Evolutionary conservation across 2,329 filamentous ascomycete genomes (phyloP).

Genomic region (Exophiala oligosperma): DNA sequence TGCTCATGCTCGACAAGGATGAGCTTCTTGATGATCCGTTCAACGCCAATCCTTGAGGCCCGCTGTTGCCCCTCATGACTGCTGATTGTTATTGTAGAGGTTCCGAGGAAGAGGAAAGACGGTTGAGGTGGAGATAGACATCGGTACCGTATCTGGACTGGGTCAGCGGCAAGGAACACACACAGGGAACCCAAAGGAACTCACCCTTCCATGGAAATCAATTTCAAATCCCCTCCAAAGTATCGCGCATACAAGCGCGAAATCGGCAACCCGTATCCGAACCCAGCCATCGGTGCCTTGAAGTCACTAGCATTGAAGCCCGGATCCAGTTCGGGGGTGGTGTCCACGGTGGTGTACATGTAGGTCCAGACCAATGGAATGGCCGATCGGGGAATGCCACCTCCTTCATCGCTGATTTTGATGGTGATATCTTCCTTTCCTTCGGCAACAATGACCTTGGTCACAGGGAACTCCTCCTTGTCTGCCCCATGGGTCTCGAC

Average conservation of each 20-base stretch:
- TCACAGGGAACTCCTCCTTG: conserved; percentile 93
- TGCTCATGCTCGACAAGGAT: conserved; percentile 15
- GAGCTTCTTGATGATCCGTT: conserved; percentile 4
- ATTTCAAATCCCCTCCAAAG: conserved; percentile 93
- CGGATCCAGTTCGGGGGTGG: conserved; percentile 90
- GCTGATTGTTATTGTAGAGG: conserved; percentile 90
- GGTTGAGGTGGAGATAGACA: conserved; percentile 96
- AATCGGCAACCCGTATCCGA: conserved; percentile 96
- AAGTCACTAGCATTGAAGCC: conserved; percentile 99
- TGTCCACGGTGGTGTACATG: conserved; percentile 99
- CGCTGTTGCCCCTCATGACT: conserved; percentile 55
- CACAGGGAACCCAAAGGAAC: conserved; percentile 32
- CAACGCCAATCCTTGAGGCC: conserved; percentile 57
- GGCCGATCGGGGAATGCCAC: conserved; percentile 86
- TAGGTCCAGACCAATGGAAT: conserved; percentile 99
- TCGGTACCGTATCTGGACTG: conserved; percentile 84
- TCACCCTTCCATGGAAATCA: conserved; percentile 99
- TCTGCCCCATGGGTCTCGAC: conserved; percentile 94
- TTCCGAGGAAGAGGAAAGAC: conserved; percentile 91
- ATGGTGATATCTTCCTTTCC: conserved; percentile 99
- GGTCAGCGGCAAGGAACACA: not conserved
- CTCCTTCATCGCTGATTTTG: conserved; percentile 95
- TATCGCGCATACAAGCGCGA: conserved; percentile 92
- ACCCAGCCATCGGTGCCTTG: conserved; percentile 98
- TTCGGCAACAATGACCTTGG: conserved; percentile 96